A percentile compares a stretch with the other conserved stretches of the same genome.
phyloP scores from a whole-genome alignment of 139 green algal species.

The Chlorella sorokiniana region DNA sequence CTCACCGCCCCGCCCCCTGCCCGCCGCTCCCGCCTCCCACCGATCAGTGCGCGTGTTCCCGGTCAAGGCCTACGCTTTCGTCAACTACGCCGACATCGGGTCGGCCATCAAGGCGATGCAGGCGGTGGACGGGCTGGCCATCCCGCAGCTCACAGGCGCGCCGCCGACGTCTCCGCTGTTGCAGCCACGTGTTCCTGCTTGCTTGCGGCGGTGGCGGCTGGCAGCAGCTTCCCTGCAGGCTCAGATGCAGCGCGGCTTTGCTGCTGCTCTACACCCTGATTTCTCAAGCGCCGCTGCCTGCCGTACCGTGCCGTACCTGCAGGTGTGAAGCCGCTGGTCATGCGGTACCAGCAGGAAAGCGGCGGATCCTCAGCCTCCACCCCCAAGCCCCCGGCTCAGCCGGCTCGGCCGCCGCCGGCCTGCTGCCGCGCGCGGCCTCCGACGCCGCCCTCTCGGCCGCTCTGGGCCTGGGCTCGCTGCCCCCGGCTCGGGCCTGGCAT shows the following conservation, averaged over 20 bases:
- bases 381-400: conserved; percentile 22
- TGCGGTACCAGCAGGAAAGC: conserved; percentile 74
- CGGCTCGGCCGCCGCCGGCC: not conserved
- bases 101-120: conserved; percentile 56
- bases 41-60: conserved; percentile 70
- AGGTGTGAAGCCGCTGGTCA: conserved; percentile 66
- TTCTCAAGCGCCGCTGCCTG: not conserved
- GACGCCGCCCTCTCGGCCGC: conserved; percentile 19
- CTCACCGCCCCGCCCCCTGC: not conserved
- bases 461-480: conserved; percentile 3
- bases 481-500: conserved; percentile 1
- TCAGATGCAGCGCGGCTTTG: not conserved
- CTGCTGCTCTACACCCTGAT: no score
- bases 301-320: not conserved
- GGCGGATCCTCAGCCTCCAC: not conserved
- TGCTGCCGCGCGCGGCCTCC: conserved; percentile 14
- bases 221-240: not conserved
- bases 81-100: conserved; percentile 70
- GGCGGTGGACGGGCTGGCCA: conserved; percentile 62
- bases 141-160: conserved; percentile 59
- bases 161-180: no score
- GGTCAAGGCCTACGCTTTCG: conserved; percentile 81
- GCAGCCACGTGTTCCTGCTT: not conserved
- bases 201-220: not conserved
- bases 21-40: not conserved